A percentile compares a stretch with the other conserved stretches of the same genome.
Conservation (phyloP, 495 filamentous ascomycete species). For the Physcia stellaris region DNA sequence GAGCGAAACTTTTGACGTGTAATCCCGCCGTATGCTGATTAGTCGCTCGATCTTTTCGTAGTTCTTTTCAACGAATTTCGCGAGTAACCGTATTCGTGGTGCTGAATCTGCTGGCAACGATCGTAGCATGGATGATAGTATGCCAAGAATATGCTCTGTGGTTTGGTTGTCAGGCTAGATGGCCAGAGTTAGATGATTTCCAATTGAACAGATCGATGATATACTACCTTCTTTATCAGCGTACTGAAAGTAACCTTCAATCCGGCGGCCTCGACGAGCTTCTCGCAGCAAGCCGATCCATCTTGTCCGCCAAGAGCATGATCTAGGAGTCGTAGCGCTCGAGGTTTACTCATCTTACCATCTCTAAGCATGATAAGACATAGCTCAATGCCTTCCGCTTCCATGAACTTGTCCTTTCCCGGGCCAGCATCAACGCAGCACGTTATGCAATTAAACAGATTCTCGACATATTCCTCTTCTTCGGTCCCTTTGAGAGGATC, state of each 20-base stretch:
- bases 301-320: constrained; percentile 55
- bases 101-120: constrained; percentile 65
- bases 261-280: constrained; percentile 69
- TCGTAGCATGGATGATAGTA: constrained; percentile 75
- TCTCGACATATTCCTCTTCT: constrained; percentile 91
- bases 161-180: constrained; percentile 46
- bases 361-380: constrained; percentile 78
- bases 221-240: constrained; percentile 84
- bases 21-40: constrained; percentile 56
- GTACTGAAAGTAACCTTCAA: constrained; percentile 72
- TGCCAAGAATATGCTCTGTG: constrained; percentile 77
- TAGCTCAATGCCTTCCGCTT: constrained; percentile 86
- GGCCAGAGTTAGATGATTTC: constrained; percentile 7
- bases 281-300: constrained; percentile 48
- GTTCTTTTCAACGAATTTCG: constrained; percentile 92
- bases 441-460: constrained; percentile 72
- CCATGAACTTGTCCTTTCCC: constrained; percentile 73
- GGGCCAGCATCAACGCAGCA: constrained; percentile 61
- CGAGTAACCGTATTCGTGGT: constrained; percentile 67
- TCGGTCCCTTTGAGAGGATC: constrained; percentile 78
- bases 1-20: constrained; percentile 44
- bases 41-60: constrained; percentile 71
- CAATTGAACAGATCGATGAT: no score
- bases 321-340: constrained; percentile 69
- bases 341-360: constrained; percentile 63